A percentile compares a stretch with the other conserved stretches of the same genome.
These are phyloP conservation scores for Eucalyptus globulus DNA, from an alignment of 345 rosid genomes.

Conservation along the genomic window DNA sequence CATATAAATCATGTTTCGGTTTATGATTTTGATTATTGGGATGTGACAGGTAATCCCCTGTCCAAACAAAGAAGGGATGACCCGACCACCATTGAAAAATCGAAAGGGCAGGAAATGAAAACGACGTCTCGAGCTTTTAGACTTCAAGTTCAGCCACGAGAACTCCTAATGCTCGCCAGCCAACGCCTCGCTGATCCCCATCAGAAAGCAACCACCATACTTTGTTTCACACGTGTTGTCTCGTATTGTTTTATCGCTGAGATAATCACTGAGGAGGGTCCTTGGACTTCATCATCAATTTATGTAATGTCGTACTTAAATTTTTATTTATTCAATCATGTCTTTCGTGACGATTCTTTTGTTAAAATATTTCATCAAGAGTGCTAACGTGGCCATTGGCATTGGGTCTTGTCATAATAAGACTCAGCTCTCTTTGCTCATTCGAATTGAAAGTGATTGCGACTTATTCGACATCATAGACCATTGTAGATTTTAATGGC, in stretches of 20 bases:
- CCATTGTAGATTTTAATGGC: neutral
- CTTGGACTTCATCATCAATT: neutral
- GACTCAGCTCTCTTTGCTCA: rapidly evolving
- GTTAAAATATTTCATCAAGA: rapidly evolving
- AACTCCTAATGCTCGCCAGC: neutral
- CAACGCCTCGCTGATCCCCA: neutral
- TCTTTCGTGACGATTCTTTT: neutral
- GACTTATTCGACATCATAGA: neutral
- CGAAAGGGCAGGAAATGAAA: neutral
- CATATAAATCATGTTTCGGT: neutral
- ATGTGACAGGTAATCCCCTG: neutral
- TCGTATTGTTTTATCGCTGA: neutral
- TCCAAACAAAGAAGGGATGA: neutral
- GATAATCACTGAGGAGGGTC: neutral
- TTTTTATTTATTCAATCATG: neutral
- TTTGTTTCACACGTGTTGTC: neutral
- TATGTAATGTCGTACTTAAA: neutral
- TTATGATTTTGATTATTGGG: neutral
- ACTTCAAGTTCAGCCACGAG: neutral
- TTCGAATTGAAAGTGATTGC: neutral
- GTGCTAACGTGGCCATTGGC: rapidly evolving
- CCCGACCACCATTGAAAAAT: neutral
- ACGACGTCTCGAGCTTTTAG: neutral
- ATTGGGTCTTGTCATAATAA: neutral
- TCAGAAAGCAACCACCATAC: neutral